Evolutionary conservation across 148 eudicot genomes (phyloP).

Genomic region (Talinum fruticosum): DNA sequence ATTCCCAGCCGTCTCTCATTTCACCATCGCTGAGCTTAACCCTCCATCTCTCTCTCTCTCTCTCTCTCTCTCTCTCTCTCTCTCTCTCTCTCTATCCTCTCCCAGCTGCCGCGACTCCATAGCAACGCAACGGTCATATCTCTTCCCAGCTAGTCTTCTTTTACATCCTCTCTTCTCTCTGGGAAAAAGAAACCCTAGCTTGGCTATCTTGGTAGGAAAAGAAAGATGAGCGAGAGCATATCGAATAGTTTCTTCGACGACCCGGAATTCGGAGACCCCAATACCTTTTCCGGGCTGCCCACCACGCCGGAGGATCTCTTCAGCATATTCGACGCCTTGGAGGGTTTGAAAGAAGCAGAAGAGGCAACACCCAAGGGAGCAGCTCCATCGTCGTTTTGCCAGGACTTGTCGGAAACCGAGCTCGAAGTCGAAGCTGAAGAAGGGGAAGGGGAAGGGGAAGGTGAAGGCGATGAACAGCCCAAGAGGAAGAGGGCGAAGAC

Average conservation of each 20-base stretch:
- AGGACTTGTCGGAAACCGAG: slow-evolving; percentile 26
- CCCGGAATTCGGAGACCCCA: slow-evolving; percentile 28
- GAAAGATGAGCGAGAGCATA: slow-evolving; percentile 28
- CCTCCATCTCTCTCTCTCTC: neutral
- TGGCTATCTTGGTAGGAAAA: neutral
- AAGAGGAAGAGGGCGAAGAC: slow-evolving; percentile 44
- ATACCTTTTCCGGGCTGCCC: slow-evolving; percentile 18
- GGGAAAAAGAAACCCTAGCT: slow-evolving; percentile 20
- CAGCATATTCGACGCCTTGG: slow-evolving; percentile 54
- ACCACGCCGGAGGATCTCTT: slow-evolving; percentile 47
- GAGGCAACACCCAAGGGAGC: neutral
- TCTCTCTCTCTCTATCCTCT: slow-evolving; percentile 8
- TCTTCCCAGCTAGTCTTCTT: neutral
- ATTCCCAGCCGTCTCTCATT: neutral
- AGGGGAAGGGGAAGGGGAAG: slow-evolving; percentile 3
- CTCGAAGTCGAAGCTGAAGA: neutral
- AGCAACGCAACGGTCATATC: slow-evolving; percentile 6
- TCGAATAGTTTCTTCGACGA: slow-evolving; percentile 36
- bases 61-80: slow-evolving; percentile 6
- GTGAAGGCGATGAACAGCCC: slow-evolving; percentile 30
- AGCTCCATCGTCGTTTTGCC: slow-evolving; percentile 13
- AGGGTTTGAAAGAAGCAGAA: slow-evolving; percentile 29
- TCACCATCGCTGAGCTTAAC: slow-evolving; percentile 10
- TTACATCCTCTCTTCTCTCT: neutral
- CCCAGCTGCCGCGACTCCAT: neutral